phyloP scores from a whole-genome alignment of 805 yeast genomes.

The Cyberlindnera japonica region DNA sequence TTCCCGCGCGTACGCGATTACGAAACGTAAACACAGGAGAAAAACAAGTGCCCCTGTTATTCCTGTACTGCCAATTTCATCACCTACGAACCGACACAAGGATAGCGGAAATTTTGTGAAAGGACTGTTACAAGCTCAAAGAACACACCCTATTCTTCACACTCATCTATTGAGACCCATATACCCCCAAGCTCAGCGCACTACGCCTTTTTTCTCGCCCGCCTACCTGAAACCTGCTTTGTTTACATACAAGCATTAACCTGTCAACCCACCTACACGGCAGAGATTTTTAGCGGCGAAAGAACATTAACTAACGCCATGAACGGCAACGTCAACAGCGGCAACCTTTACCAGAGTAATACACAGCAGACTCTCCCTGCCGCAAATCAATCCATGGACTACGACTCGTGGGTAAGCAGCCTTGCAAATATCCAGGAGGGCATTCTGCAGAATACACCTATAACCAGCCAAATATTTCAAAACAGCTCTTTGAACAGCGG shows the following conservation, averaged over 20 bases:
- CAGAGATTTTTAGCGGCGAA: not conserved
- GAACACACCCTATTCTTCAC: not conserved
- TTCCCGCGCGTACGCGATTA: not conserved
- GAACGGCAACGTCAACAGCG: not conserved
- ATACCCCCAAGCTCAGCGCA: not conserved
- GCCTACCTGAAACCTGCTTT: not conserved
- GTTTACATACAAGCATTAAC: no score
- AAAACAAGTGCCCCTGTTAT: no score
- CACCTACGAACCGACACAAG: not conserved
- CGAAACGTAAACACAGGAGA: not conserved
- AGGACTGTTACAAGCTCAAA: no score
- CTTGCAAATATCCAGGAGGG: constrained; percentile 27
- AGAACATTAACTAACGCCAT: not conserved
- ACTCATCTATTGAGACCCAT: no score
- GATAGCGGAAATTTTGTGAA: no score
- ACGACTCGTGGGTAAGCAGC: constrained; percentile 28
- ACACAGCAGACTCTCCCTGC: constrained; percentile 1
- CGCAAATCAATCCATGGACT: constrained; percentile 23
- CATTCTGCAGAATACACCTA: constrained; percentile 26
- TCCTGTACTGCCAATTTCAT: no score
- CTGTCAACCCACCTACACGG: not conserved
- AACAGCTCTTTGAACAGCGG: constrained; percentile 8
- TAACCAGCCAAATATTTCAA: constrained; percentile 22
- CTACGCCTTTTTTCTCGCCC: not conserved
- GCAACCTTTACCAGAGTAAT: not conserved